A percentile compares a stretch with the other conserved stretches of the same genome.
Conservation (phyloP, 1,284 basidiomycete species). For the Naganishia sp. region DNA sequence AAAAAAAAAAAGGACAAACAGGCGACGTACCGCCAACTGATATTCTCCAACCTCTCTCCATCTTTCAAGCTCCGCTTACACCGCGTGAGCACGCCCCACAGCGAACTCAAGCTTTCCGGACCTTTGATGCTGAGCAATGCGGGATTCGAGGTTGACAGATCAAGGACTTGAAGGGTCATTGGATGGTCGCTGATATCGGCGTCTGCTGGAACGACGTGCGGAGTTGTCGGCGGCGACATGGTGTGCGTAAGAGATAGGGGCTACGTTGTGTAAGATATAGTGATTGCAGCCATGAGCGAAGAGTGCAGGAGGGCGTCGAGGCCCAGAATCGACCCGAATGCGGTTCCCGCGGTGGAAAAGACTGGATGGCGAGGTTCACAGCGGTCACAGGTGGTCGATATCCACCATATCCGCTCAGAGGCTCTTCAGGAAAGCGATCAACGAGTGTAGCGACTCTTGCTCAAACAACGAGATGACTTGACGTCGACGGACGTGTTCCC, state of each 20-base stretch:
- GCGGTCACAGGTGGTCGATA: too few species aligned
- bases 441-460: too few species aligned
- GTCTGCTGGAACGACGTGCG: not conserved
- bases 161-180: slow-evolving; percentile 3
- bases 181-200: not conserved
- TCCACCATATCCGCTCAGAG: too few species aligned
- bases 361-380: too few species aligned
- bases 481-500: too few species aligned
- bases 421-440: too few species aligned
- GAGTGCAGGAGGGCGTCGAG: too few species aligned
- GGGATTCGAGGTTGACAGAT: slow-evolving; percentile 21
- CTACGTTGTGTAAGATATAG: too few species aligned
- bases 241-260: not conserved
- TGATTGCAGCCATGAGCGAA: too few species aligned
- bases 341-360: too few species aligned
- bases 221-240: slow-evolving; percentile 1
- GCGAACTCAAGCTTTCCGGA: slow-evolving; percentile 27
- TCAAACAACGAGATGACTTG: too few species aligned
- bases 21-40: slow-evolving; percentile 32
- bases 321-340: too few species aligned
- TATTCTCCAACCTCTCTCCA: slow-evolving; percentile 31
- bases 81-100: slow-evolving; percentile 32
- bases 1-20: not conserved
- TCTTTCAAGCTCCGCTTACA: slow-evolving; percentile 31
- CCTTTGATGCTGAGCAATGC: slow-evolving; percentile 23